Conservation (phyloP, 2,329 filamentous ascomycete species). For the Colletotrichum australisinense region DNA sequence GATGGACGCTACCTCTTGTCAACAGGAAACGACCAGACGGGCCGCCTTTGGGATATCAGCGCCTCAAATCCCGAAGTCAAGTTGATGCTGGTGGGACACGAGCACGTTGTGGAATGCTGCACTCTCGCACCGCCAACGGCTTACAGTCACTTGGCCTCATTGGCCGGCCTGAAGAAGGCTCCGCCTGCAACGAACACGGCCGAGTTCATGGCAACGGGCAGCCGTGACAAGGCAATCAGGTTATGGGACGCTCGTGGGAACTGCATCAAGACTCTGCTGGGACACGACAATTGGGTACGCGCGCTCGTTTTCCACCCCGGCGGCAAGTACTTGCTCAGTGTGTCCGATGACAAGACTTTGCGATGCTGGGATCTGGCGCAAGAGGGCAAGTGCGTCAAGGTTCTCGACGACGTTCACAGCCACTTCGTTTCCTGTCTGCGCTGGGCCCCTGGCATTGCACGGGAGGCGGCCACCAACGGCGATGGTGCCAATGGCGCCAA, state of each 20-base stretch:
- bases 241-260: slow-evolving; percentile 90
- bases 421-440: slow-evolving; percentile 89
- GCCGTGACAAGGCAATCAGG: slow-evolving; percentile 89
- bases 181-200: slow-evolving; percentile 79
- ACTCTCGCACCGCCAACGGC: slow-evolving; percentile 83
- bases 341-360: slow-evolving; percentile 90
- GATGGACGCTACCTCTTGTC: slow-evolving; percentile 89
- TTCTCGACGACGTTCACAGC: slow-evolving; percentile 79
- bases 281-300: slow-evolving; percentile 96
- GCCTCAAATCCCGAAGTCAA: slow-evolving; percentile 77
- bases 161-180: slow-evolving; percentile 87
- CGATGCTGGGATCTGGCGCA: slow-evolving; percentile 94
- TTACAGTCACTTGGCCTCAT: slow-evolving; percentile 79
- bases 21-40: slow-evolving; percentile 84
- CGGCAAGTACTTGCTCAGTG: slow-evolving; percentile 89
- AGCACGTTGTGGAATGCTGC: slow-evolving; percentile 88
- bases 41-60: slow-evolving; percentile 86
- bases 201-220: slow-evolving; percentile 91
- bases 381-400: slow-evolving; percentile 90
- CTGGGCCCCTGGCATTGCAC: slow-evolving; percentile 84
- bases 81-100: slow-evolving; percentile 85
- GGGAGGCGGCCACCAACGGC: slow-evolving; percentile 60
- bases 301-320: slow-evolving; percentile 89
- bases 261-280: slow-evolving; percentile 83
- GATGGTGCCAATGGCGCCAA: slow-evolving; percentile 55